Evolutionary conservation across 306 rosid species (phyloP).

Genomic region (Corylus heterophylla): DNA sequence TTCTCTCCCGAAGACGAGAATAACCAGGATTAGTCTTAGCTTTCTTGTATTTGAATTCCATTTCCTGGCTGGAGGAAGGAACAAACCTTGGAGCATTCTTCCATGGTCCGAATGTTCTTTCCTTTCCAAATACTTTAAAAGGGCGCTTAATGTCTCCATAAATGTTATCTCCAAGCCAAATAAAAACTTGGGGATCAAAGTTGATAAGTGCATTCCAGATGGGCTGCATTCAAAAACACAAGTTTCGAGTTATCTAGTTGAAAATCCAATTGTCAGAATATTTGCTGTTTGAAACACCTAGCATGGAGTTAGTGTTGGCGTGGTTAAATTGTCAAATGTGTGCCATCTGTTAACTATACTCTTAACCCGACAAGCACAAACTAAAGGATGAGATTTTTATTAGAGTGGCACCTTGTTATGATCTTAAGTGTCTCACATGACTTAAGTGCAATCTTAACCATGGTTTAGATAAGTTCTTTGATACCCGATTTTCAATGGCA

Average conservation of each 20-base stretch:
- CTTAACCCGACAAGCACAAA: neutral
- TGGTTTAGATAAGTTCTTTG: no score
- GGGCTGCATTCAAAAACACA: slow-evolving; percentile 49
- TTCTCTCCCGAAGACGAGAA: slow-evolving; percentile 46
- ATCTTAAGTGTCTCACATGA: no score
- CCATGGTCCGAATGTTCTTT: slow-evolving; percentile 84
- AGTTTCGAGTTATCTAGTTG: neutral
- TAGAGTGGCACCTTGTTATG: neutral
- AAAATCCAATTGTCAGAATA: slow-evolving; percentile 1
- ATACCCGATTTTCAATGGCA: no score
- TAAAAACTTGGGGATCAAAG: slow-evolving; percentile 69
- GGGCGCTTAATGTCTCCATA: slow-evolving; percentile 80
- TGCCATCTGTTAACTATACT: neutral
- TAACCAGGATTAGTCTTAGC: slow-evolving; percentile 66
- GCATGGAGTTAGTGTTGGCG: slow-evolving; percentile 1
- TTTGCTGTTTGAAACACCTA: neutral
- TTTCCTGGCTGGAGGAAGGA: slow-evolving; percentile 62
- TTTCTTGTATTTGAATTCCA: slow-evolving; percentile 53
- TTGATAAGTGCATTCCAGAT: slow-evolving; percentile 64
- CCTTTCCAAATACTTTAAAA: slow-evolving; percentile 60
- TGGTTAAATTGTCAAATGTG: neutral
- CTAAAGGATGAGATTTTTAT: neutral
- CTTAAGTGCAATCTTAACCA: no score
- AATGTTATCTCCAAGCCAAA: slow-evolving; percentile 86
- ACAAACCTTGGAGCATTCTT: slow-evolving; percentile 70